Conservation (phyloP, 2,329 filamentous ascomycete genomes). For the Fusarium phyllophilum region DNA sequence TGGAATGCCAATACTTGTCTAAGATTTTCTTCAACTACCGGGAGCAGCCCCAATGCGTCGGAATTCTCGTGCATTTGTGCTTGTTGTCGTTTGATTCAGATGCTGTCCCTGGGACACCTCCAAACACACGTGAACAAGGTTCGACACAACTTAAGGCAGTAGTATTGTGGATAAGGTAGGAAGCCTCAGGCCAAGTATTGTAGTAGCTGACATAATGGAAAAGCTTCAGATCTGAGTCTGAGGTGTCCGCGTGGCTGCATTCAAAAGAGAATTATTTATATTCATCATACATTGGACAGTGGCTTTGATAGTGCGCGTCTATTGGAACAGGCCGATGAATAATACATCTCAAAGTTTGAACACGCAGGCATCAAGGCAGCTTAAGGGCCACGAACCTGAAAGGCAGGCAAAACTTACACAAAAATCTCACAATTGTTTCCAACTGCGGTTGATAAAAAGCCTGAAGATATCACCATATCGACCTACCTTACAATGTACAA, state of each 20-base stretch:
- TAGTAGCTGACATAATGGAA: background rate
- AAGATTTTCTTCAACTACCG: background rate
- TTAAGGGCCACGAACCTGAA: background rate
- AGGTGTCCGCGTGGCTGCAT: background rate
- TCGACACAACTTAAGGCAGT: background rate
- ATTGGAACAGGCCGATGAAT: background rate
- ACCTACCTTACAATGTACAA: slow-evolving; percentile 8
- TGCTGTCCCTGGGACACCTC: background rate
- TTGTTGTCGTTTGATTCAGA: background rate
- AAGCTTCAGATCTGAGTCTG: too few species aligned
- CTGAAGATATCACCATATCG: slow-evolving; percentile 10
- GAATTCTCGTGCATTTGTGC: background rate
- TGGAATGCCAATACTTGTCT: background rate
- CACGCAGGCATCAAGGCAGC: background rate
- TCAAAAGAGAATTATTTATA: background rate
- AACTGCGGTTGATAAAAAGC: background rate
- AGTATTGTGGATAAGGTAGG: background rate
- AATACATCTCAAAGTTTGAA: background rate
- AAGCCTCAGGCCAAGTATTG: background rate
- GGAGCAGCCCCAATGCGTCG: background rate
- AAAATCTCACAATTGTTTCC: background rate
- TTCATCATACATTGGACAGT: background rate
- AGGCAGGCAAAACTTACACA: background rate
- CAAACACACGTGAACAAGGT: background rate
- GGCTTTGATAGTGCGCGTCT: background rate